These are phyloP conservation scores for Sporothrix euskadiensis DNA, from an alignment of 2,329 filamentous ascomycete genomes.

Conservation along the genomic window DNA sequence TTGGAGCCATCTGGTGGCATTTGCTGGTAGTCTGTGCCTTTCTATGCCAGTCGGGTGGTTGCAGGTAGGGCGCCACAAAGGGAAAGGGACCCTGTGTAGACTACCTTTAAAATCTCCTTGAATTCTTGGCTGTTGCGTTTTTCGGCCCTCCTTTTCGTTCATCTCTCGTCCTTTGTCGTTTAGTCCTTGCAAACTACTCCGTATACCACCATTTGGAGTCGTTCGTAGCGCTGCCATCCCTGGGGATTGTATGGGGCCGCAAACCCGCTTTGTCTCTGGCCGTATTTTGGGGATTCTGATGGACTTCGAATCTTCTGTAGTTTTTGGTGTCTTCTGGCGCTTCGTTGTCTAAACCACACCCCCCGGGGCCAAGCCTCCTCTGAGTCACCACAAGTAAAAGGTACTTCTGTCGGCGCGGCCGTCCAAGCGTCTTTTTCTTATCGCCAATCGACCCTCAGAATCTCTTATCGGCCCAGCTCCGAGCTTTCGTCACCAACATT, in stretches of 20 bases:
- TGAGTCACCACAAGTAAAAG: background rate
- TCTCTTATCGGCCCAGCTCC: background rate
- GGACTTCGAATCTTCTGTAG: background rate
- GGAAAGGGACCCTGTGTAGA: background rate
- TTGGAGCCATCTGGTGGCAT: background rate
- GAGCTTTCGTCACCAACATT: too few species aligned
- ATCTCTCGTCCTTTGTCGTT: background rate
- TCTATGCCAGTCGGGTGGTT: background rate
- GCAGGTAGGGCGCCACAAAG: background rate
- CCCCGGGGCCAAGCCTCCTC: background rate
- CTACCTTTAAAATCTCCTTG: background rate
- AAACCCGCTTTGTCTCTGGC: background rate
- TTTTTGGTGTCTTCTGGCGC: background rate
- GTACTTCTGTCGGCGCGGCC: background rate
- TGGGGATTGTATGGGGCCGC: conserved; percentile 1
- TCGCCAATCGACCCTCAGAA: background rate
- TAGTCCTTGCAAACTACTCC: background rate
- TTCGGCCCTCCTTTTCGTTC: background rate
- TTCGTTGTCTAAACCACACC: conserved; percentile 2
- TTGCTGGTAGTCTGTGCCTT: background rate
- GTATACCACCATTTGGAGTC: background rate
- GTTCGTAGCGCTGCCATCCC: background rate
- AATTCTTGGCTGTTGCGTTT: background rate
- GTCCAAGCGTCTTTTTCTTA: background rate
- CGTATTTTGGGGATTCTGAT: background rate